Evolutionary conservation across 495 filamentous ascomycete genomes (phyloP).

Genomic region (Penicillium roqueforti): DNA sequence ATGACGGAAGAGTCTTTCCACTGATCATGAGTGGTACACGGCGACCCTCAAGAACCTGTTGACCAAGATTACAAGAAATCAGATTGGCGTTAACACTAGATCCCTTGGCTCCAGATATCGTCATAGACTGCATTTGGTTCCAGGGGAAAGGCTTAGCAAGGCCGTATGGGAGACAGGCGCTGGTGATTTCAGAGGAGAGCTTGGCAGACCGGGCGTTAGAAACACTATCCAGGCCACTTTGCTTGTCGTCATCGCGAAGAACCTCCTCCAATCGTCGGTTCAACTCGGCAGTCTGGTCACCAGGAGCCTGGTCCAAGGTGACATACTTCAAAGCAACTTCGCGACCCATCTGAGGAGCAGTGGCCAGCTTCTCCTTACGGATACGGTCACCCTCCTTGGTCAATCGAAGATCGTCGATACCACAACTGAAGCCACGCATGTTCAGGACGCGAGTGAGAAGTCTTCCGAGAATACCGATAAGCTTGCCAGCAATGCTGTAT

Average conservation of each 20-base stretch:
- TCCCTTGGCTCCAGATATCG: constrained; percentile 93
- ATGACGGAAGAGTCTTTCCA: constrained; percentile 93
- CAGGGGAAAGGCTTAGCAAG: constrained; percentile 89
- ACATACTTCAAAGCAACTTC: constrained; percentile 89
- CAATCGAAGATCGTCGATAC: constrained; percentile 90
- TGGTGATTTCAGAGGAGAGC: constrained; percentile 76
- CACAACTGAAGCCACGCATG: constrained; percentile 93
- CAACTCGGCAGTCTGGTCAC: constrained; percentile 64
- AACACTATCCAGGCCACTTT: constrained; percentile 78
- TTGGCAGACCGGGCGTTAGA: constrained; percentile 66
- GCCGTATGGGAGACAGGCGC: constrained; percentile 70
- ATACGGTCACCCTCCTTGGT: constrained; percentile 73
- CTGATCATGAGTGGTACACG: constrained; percentile 97
- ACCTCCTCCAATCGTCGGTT: constrained; percentile 79
- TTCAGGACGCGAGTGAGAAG: constrained; percentile 84
- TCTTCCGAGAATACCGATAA: constrained; percentile 84
- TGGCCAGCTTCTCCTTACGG: constrained; percentile 64
- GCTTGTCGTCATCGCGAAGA: constrained; percentile 83
- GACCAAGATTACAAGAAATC: constrained; percentile 95
- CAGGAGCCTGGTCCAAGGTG: constrained; percentile 63
- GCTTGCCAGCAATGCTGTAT: constrained; percentile 73
- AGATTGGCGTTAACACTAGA: constrained; percentile 89
- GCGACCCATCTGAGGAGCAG: constrained; percentile 68
- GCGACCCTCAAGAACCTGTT: constrained; percentile 93
- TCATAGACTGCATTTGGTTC: constrained; percentile 99